phyloP scores from a whole-genome alignment of 75 land plant genomes.

The Pinus albicaulis region DNA sequence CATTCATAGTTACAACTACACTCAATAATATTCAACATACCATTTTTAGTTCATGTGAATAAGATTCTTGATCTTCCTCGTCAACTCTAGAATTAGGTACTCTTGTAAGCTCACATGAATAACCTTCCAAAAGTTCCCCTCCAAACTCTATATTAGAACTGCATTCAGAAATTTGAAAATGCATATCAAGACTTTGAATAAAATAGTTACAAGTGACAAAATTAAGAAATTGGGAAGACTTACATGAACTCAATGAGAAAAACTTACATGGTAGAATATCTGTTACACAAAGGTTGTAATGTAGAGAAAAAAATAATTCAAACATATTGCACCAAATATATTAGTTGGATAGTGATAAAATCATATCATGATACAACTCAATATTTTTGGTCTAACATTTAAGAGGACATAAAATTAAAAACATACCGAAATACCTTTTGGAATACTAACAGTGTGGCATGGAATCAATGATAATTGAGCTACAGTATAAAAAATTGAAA shows the following conservation, averaged over 20 bases:
- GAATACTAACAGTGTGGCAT: too few relatives aligned
- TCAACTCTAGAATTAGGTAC: not conserved
- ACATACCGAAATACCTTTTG: too few relatives aligned
- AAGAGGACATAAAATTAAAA: too few relatives aligned
- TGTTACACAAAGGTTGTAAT: too few relatives aligned
- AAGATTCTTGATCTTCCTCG: not conserved
- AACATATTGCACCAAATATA: too few relatives aligned
- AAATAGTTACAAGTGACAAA: not conserved
- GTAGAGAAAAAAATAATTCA: too few relatives aligned
- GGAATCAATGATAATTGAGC: too few relatives aligned
- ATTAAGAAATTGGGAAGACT: not conserved
- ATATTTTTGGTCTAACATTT: too few relatives aligned
- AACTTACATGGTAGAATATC: conserved; percentile 41
- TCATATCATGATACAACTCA: too few relatives aligned
- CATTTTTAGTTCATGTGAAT: not conserved
- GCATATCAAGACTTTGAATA: not conserved
- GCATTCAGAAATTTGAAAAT: not conserved
- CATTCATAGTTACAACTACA: not conserved
- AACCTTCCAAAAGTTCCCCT: not conserved
- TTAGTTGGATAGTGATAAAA: too few relatives aligned
- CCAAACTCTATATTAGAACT: not conserved
- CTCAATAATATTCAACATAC: not conserved
- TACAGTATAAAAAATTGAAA: too few relatives aligned
- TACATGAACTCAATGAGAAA: not conserved
- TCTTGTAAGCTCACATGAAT: conserved; percentile 1